Evolutionary conservation across 2,329 filamentous ascomycete species (phyloP), one percentile per base, ranked within the genome.

Genomic region (Aspergillus phoenicis): DNA sequence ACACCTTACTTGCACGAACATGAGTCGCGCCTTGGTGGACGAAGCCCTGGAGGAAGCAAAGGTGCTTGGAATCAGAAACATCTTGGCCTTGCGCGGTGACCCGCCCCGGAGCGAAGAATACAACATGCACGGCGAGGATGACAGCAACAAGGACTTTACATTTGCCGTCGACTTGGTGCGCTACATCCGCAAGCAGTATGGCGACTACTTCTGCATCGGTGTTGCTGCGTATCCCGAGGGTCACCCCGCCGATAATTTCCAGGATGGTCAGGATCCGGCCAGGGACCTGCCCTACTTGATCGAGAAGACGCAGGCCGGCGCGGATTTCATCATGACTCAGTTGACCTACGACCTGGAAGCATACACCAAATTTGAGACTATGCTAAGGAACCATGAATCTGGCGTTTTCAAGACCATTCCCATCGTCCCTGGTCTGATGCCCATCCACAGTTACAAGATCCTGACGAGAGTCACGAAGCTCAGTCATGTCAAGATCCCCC

Each of bases 251-350:
- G 92, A 96, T 76, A 91, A 89, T 63, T 89, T 96, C 75, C 94
- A 94, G 1, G 91, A 96, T 70, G 85, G 90, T 64, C 87, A 89
- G 72, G 83, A 84, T 67, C 82, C 85, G 0, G 74, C 76, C 58
- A 79, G 81, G 57, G 95, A 99, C 77, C 79, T 99, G 61, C 91
- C 93, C 0, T 96, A 90, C 71, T 82, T 99, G 57, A 86, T 96
- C 10, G 93, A 97, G 67, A 99, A 99, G 83, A 90, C 89, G 0
- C 83, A 89, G 68, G 95, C 95, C 3, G 95, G 95, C 1, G 95
- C 93, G 54, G 93, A 98, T 78, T 99, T 99, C 73, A 90, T 99
- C 77, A 97, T 99, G 91, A 98, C 95, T 0, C 95, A 99, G 77
- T 84, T 99, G 8, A 98, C 97, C 78, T 99, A 97, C 76, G 93